These are phyloP conservation scores for Lactarius deliciosus DNA, from an alignment of 768 basidiomycete species.

Conservation along the genomic window DNA sequence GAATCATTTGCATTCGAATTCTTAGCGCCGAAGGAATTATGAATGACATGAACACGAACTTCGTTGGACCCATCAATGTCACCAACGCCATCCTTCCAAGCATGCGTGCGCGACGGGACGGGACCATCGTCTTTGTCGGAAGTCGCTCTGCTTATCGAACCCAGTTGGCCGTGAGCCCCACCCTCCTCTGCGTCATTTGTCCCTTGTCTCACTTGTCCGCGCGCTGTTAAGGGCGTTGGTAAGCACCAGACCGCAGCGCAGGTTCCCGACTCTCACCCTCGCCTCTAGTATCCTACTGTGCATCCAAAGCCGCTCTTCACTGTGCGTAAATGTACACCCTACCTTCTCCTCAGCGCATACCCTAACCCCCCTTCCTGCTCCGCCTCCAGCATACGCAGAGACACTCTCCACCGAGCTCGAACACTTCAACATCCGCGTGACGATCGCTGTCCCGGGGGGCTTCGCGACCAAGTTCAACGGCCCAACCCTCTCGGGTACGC, in stretches of 20 bases:
- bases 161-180: not conserved
- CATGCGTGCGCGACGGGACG: conserved; percentile 39
- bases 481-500: not conserved
- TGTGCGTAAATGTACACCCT: not conserved
- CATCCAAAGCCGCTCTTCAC: conserved; percentile 35
- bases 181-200: not conserved
- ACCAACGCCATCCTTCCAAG: conserved; percentile 47
- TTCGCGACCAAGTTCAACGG: conserved; percentile 30
- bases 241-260: not conserved
- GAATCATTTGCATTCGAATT: not conserved
- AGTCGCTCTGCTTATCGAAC: conserved; percentile 37
- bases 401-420: conserved; percentile 34
- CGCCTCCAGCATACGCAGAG: conserved; percentile 31
- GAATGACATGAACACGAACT: conserved; percentile 38
- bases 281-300: conserved; percentile 29
- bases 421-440: conserved; percentile 35
- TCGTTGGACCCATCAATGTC: conserved; percentile 47
- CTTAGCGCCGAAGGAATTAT: conserved; percentile 13
- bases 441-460: conserved; percentile 32
- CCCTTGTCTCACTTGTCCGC: not conserved
- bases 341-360: not conserved
- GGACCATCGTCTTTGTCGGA: conserved; percentile 41
- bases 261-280: not conserved
- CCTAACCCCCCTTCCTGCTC: not conserved
- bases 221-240: conserved; percentile 4